Evolutionary conservation across 2,329 filamentous ascomycete species (phyloP).

Genomic region (Colletotrichum gloeosporioides): DNA sequence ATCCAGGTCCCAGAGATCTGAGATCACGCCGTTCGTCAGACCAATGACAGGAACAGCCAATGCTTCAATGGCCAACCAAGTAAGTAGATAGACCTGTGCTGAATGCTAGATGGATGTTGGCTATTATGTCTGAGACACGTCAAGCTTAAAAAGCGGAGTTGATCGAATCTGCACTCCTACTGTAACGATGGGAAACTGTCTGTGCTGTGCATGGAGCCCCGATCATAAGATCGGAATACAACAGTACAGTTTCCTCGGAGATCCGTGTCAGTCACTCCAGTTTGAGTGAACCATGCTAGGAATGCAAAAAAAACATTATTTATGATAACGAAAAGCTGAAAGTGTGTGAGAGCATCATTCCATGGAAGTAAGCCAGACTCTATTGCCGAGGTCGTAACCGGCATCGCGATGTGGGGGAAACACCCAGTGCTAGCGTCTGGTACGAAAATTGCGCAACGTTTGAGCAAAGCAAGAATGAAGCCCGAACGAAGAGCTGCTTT

Average conservation of each 20-base stretch:
- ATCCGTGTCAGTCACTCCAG: background rate
- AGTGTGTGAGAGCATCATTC: background rate
- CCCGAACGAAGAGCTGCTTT: background rate
- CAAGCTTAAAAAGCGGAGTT: background rate
- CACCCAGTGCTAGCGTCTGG: background rate
- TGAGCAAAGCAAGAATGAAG: background rate
- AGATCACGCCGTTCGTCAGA: background rate
- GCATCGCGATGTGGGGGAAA: background rate
- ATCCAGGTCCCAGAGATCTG: background rate
- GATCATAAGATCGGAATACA: background rate
- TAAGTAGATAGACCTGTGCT: background rate
- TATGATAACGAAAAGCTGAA: background rate
- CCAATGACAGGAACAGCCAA: background rate
- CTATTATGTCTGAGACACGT: background rate
- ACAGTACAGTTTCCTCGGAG: background rate
- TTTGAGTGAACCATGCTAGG: background rate
- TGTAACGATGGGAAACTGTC: background rate
- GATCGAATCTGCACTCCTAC: background rate
- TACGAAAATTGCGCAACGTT: background rate
- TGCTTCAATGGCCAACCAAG: background rate
- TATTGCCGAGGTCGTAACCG: background rate
- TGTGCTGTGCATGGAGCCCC: background rate
- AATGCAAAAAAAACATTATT: rapidly evolving
- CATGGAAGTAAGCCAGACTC: background rate
- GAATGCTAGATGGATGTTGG: background rate